Evolutionary conservation across 148 eudicot species (phyloP), one percentile per base, ranked within the genome.

Genomic region (Spergularia bocconei): DNA sequence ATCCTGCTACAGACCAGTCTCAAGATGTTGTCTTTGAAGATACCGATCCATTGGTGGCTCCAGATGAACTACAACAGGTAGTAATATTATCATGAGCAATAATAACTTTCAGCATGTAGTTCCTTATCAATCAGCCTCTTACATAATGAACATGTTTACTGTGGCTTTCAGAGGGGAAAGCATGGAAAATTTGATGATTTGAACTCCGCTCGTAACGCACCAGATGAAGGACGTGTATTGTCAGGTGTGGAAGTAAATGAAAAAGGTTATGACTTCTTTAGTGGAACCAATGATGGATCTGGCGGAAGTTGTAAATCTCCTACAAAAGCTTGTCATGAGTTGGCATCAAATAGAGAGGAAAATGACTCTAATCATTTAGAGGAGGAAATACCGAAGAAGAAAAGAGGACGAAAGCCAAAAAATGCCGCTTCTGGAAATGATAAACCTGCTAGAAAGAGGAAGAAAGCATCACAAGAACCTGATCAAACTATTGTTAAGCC

Each of bases 371-470:
- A 71, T 33, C 17, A 61, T 81, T 77, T 77, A 76, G 81, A 62
- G 61, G 87, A 73, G 69, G 85, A 75, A 74, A 29, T 76, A 38
- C 54, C 73, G 74, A 75, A 63, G 61, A 83, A 74, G 83, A 85
- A 77, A 70, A 70, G 14, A n/a, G 75, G 56, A 14, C 69, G 82
- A 33, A 84, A 81, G 79, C 63, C 90, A 57, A 85, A 81, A 66
- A 89, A 86, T 78, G 53, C 77, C 69, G 79, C 73, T 41, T 70
- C 77, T 67, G 84, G 85, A 71, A 86, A 87, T 48, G 88, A 80
- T 77, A 85, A 84, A 74, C 81, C 88, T 36, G 70, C 81, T 72
- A 78, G 84, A 74, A 92, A 88, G 83, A 80, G 82, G 73, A 92
- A 78, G 56, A 87, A 87, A 78, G 87, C 69, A 48, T 71, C 67